phyloP scores from a whole-genome alignment of 345 rosid genomes.

The Salix arbutifolia region DNA sequence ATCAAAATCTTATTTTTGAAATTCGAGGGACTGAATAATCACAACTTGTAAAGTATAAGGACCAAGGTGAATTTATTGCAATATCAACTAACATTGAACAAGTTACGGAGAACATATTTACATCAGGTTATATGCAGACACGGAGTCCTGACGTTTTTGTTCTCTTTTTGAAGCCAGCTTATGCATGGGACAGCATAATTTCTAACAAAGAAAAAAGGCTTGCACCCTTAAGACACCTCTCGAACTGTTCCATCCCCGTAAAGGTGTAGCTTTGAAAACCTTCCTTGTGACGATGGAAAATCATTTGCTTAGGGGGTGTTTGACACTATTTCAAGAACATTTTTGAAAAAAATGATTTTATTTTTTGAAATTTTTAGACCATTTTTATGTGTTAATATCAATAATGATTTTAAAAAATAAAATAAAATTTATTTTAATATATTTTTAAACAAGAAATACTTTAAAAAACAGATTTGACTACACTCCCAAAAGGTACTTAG shows the following conservation, averaged over 20 bases:
- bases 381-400: no score
- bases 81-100: neutral
- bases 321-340: no score
- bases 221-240: conserved; percentile 16
- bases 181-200: neutral
- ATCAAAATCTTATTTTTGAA: no score
- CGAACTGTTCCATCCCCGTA: conserved; percentile 35
- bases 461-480: no score
- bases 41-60: no score
- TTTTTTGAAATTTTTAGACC: no score
- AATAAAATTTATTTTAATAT: no score
- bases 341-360: no score
- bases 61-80: no score
- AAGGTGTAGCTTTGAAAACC: conserved; percentile 42
- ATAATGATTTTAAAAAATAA: no score
- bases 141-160: neutral
- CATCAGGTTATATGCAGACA: neutral
- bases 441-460: no score
- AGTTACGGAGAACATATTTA: neutral
- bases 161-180: neutral
- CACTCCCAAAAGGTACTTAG: neutral
- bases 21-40: no score
- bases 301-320: conserved; percentile 44
- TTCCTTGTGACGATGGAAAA: conserved; percentile 45
- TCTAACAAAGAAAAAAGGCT: neutral